Percentiles rank a stretch among this genome's conserved stretches.
Conservation (phyloP, 2,329 filamentous ascomycete species). For the Sporothrix schenckii region DNA sequence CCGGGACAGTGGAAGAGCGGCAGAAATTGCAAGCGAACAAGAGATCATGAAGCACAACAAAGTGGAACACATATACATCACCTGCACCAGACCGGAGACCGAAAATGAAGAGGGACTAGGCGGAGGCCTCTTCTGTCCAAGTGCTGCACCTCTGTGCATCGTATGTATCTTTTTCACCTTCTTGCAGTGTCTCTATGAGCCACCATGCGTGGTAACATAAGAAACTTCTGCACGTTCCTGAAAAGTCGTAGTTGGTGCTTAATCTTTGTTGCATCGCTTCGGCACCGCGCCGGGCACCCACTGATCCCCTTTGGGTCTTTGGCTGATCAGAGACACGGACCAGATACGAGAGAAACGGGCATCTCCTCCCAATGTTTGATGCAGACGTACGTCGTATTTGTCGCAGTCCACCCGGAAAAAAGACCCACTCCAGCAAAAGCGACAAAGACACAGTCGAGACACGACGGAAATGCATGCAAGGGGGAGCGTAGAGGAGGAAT, state of each 20-base stretch:
- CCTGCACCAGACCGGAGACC: neutral
- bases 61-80: neutral
- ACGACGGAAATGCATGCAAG: neutral
- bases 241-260: neutral
- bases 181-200: neutral
- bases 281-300: conserved; percentile 12
- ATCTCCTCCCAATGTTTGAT: conserved; percentile 23
- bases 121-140: conserved; percentile 21
- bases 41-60: neutral
- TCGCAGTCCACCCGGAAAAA: neutral
- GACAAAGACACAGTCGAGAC: neutral
- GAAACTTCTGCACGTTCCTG: neutral
- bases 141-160: conserved; percentile 4
- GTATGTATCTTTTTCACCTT: neutral
- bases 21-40: neutral
- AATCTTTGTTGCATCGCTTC: neutral
- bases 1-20: neutral
- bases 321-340: neutral
- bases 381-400: neutral
- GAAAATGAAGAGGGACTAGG: neutral
- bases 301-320: neutral
- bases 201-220: neutral
- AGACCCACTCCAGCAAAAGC: conserved; percentile 2
- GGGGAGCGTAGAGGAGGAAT: conserved; percentile 8
- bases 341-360: conserved; percentile 5